A percentile compares a stretch with the other conserved stretches of the same genome.
These are phyloP conservation scores for Suillus occidentalis DNA, from an alignment of 768 basidiomycete genomes.

Conservation along the genomic window DNA sequence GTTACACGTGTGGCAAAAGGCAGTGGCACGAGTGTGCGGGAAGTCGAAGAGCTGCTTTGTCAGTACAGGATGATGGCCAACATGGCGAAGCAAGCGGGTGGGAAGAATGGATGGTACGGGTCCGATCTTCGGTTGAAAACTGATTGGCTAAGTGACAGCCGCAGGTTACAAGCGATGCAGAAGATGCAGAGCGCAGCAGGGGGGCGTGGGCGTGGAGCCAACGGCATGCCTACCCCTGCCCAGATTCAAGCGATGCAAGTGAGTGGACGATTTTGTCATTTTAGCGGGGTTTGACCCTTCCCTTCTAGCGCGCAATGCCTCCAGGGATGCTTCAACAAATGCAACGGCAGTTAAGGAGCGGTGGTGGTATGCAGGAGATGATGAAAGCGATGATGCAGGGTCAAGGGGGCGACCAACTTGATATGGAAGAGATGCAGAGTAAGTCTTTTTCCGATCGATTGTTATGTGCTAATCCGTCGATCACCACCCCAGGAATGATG, in stretches of 20 bases:
- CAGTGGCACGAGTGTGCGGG: slow-evolving; percentile 90
- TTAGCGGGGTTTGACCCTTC: slow-evolving; percentile 9
- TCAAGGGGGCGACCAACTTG: slow-evolving; percentile 83
- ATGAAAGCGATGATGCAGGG: slow-evolving; percentile 99
- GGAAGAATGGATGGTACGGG: slow-evolving; percentile 89
- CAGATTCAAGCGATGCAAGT: slow-evolving; percentile 96
- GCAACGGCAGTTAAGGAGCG: slow-evolving; percentile 76
- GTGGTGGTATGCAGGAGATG: slow-evolving; percentile 95
- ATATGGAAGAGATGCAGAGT: slow-evolving; percentile 96
- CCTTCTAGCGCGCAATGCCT: slow-evolving; percentile 79
- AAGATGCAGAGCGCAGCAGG: slow-evolving; percentile 89
- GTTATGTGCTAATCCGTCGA: slow-evolving; percentile 7
- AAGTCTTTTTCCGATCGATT: slow-evolving; percentile 16
- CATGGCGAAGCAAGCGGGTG: slow-evolving; percentile 97
- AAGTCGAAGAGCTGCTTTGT: slow-evolving; percentile 96
- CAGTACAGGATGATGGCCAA: slow-evolving; percentile 99
- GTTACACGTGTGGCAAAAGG: slow-evolving; percentile 89
- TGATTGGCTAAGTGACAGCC: slow-evolving; percentile 10
- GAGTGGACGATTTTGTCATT: slow-evolving; percentile 23
- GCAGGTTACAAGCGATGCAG: slow-evolving; percentile 82
- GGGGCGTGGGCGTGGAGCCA: slow-evolving; percentile 82
- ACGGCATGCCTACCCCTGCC: slow-evolving; percentile 88
- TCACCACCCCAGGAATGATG: slow-evolving; percentile 71
- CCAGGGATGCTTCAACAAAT: slow-evolving; percentile 95
- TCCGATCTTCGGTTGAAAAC: slow-evolving; percentile 7